Base-by-base conservation (phyloP, 345 rosid genomes). In the Abelmoschus esculentus region DNA sequence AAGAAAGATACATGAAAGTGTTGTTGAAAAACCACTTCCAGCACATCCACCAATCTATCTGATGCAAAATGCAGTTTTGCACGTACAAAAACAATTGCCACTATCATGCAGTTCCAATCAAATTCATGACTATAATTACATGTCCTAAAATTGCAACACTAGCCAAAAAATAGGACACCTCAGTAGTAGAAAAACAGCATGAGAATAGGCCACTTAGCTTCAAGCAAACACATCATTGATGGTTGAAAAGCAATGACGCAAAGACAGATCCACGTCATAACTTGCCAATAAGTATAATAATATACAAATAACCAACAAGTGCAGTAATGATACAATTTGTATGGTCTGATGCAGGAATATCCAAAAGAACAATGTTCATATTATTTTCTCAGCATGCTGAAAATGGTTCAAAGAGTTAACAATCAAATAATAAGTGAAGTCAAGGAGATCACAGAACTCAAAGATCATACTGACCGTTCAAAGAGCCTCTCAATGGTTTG, bases 401-500 rank as follows among this genome's bases (percentile, higher is more conserved):
- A 49, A 56, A 11, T 2, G 22, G 14, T 61, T 55, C 8, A 65
- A 19, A 53, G 54, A 58, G 44, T 62, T 28, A 19, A 55, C 13
- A 56, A 49, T 3, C 18, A 13, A 72, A 26, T 7, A 66, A 50
- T 17, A 49, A 18, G 66, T 2, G 19, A 11, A 72, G 28, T 53
- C 67, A 70, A 61, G 71, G 26, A 61, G n/a, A 72, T 55, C 40
- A 62, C 62, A 54, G 53, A 54, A 52, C 22, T 69, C 17, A 47
- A 62, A 15, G 38, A 78, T 70, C 47, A 64, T 63, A 86, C 90
- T 77, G 63, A 90, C 97, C 90, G 80, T 71, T 87, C 89, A 72
- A 95, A 91, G 42, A 88, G 96, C 84, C 79, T 85, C 84, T 90
- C 96, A 3, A 86, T 84, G 29, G 88, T 86, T 78, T 93, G 88